These are phyloP conservation scores for Quercus glauca DNA, from an alignment of 306 rosid species.

Conservation along the genomic window DNA sequence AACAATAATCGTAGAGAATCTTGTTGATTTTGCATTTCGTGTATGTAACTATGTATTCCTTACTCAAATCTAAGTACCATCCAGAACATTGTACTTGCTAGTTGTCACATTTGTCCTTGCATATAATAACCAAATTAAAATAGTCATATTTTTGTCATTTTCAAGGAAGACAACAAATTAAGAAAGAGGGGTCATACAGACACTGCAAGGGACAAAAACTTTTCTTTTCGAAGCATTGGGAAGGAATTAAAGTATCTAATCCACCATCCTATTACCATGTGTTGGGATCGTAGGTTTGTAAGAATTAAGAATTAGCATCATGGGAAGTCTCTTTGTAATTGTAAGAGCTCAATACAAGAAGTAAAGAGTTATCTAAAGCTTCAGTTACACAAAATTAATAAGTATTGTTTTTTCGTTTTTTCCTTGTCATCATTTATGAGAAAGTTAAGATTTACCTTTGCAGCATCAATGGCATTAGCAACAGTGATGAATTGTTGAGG, in stretches of 20 bases:
- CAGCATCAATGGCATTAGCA: constrained; percentile 89
- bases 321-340: too few species aligned
- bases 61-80: neutral
- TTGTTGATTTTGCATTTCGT: neutral
- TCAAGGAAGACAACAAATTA: constrained; percentile 1
- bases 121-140: neutral
- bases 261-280: neutral
- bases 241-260: constrained; percentile 22
- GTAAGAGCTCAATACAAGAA: too few species aligned
- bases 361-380: too few species aligned
- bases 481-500: constrained; percentile 76
- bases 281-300: too few species aligned
- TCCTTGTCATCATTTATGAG: neutral
- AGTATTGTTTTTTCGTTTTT: neutral
- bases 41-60: neutral
- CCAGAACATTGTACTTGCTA: neutral
- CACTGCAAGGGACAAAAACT: constrained; percentile 32
- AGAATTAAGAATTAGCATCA: too few species aligned
- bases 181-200: constrained; percentile 12
- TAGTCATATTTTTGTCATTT: constrained; percentile 7
- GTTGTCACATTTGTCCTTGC: neutral
- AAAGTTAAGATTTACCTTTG: constrained; percentile 49
- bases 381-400: neutral
- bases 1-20: neutral
- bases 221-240: constrained; percentile 25